Conservation (phyloP, 2,329 filamentous ascomycete species). For the Cladobotryum mycophilum region DNA sequence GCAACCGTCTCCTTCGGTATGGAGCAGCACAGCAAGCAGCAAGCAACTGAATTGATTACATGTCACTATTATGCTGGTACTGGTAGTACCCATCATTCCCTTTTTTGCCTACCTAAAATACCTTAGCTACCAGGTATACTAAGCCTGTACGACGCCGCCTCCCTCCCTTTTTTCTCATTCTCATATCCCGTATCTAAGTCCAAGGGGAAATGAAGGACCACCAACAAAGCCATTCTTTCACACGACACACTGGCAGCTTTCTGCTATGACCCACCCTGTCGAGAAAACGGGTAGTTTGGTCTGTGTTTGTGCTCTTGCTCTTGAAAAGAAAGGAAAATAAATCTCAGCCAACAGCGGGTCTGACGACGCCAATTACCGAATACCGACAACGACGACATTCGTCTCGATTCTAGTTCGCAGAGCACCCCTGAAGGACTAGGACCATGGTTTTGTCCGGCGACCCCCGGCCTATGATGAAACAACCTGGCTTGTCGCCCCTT, state of each 20-base stretch:
- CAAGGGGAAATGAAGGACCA: too few species aligned
- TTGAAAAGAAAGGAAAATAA: constrained; percentile 3
- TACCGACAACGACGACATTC: constrained; percentile 3
- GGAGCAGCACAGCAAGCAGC: background rate
- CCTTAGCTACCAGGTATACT: too few species aligned
- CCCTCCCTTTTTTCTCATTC: too few species aligned
- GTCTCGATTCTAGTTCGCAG: constrained; percentile 7
- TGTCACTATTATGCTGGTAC: too few species aligned
- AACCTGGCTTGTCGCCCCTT: constrained; percentile 2
- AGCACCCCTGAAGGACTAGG: constrained; percentile 9
- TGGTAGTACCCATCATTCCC: too few species aligned
- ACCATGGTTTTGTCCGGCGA: constrained; percentile 8
- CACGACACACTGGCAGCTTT: too few species aligned
- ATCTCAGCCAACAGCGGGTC: constrained; percentile 4
- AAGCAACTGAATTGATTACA: background rate
- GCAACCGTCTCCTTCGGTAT: background rate
- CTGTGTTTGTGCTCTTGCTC: background rate
- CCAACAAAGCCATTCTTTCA: too few species aligned
- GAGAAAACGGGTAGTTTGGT: background rate
- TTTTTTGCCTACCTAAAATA: too few species aligned
- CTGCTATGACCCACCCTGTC: too few species aligned
- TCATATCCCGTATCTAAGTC: too few species aligned
- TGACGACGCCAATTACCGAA: constrained; percentile 11
- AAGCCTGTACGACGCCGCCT: too few species aligned
- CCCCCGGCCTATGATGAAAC: constrained; percentile 12